phyloP scores from a whole-genome alignment of 345 rosid species.

The Eucalyptus fibrosa region DNA sequence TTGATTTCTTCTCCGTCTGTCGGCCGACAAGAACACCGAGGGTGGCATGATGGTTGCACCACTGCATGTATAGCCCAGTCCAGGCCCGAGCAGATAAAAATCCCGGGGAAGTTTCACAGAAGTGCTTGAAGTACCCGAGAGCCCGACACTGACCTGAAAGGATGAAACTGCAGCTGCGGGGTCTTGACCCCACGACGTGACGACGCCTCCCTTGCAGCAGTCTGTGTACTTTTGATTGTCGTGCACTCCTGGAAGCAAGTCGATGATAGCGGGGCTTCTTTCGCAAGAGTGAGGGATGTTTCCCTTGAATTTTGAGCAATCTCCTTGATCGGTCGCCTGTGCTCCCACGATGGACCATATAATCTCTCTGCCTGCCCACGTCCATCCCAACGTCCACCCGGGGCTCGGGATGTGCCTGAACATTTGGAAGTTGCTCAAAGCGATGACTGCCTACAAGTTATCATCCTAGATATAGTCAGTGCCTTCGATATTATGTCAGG shows the following conservation, averaged over 20 bases:
- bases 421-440: slow-evolving; percentile 31
- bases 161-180: slow-evolving; percentile 13
- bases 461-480: neutral
- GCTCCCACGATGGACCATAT: slow-evolving; percentile 42
- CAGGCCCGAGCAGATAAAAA: slow-evolving; percentile 36
- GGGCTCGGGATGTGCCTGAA: slow-evolving; percentile 37
- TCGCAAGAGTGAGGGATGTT: slow-evolving; percentile 38
- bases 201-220: slow-evolving; percentile 45
- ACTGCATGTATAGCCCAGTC: slow-evolving; percentile 40
- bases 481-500: neutral
- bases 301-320: slow-evolving; percentile 42
- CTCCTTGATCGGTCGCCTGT: slow-evolving; percentile 39
- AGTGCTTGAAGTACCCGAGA: slow-evolving; percentile 29
- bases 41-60: slow-evolving; percentile 21
- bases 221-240: slow-evolving; percentile 30
- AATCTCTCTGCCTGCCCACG: slow-evolving; percentile 34
- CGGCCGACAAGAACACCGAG: slow-evolving; percentile 21
- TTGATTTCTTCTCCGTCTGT: slow-evolving; percentile 22
- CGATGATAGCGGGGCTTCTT: slow-evolving; percentile 22
- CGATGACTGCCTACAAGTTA: slow-evolving; percentile 20
- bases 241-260: slow-evolving; percentile 36
- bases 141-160: slow-evolving; percentile 34
- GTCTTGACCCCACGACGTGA: slow-evolving; percentile 33
- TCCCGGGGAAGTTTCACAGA: slow-evolving; percentile 33
- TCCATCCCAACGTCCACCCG: slow-evolving; percentile 43